These are phyloP conservation scores for Stephanodiscus triporus DNA, from an alignment of 108 stramenopile genomes.

Conservation along the genomic window DNA sequence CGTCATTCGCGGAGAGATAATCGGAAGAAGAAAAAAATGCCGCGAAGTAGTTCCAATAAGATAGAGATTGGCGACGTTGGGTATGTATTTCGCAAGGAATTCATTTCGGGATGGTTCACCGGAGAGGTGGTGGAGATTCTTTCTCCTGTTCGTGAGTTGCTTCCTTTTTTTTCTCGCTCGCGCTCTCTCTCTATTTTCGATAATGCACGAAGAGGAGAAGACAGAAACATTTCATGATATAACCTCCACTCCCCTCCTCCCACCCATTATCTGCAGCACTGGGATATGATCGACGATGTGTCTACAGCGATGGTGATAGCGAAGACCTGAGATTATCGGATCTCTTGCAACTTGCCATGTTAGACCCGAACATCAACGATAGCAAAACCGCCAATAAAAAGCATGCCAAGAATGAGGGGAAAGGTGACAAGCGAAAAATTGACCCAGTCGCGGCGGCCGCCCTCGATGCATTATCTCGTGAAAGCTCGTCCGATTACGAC, in stretches of 20 bases:
- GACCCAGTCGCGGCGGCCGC: not conserved
- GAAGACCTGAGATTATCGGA: conserved; percentile 25
- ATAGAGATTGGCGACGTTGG: conserved; percentile 15
- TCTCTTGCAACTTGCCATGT: not conserved
- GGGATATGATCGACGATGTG: not conserved
- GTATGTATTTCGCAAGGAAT: conserved; percentile 17
- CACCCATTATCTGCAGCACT: too few relatives aligned
- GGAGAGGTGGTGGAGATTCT: conserved; percentile 9
- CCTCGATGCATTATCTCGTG: not conserved
- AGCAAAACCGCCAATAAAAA: not conserved
- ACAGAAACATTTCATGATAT: too few relatives aligned
- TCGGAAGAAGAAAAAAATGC: not conserved
- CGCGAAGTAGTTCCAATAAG: not conserved
- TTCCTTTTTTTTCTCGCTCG: too few relatives aligned
- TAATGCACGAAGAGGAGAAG: too few relatives aligned
- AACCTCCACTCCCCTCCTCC: too few relatives aligned
- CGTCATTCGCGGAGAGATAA: not conserved
- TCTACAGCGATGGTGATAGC: conserved; percentile 13
- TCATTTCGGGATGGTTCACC: conserved; percentile 18
- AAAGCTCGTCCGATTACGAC: not conserved
- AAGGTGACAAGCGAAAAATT: not conserved
- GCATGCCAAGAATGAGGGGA: not conserved
- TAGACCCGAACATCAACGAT: conserved; percentile 5
- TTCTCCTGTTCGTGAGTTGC: not conserved
- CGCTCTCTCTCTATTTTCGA: too few relatives aligned